Percentiles rank a stretch among this genome's conserved stretches.
These are phyloP conservation scores for Thermochaetoides thermophila DNA, from an alignment of 495 filamentous ascomycete species.

Conservation along the genomic window DNA sequence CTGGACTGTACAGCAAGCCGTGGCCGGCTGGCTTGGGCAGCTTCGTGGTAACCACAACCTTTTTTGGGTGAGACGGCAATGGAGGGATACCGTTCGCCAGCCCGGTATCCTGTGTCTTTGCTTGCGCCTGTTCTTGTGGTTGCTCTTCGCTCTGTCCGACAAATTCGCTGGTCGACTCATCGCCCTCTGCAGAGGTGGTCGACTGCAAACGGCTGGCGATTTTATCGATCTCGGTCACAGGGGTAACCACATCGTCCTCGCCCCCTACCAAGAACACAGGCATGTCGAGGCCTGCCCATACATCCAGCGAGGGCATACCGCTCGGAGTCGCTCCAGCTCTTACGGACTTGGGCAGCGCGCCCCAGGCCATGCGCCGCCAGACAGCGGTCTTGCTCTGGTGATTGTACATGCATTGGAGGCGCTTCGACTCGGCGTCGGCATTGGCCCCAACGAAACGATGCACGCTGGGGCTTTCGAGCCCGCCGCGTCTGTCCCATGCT, in stretches of 20 bases:
- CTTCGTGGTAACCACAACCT: conserved; percentile 52
- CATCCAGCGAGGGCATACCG: conserved; percentile 51
- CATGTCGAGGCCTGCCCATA: conserved; percentile 57
- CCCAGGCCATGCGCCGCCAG: conserved; percentile 73
- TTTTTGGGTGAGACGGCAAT: conserved; percentile 30
- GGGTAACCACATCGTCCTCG: conserved; percentile 59
- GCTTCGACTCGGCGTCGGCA: conserved; percentile 60
- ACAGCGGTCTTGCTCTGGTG: conserved; percentile 65
- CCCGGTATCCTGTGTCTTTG: conserved; percentile 35
- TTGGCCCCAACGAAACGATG: conserved; percentile 59
- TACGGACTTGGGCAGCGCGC: conserved; percentile 38
- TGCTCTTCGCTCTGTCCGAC: too few species aligned
- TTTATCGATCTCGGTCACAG: conserved; percentile 51
- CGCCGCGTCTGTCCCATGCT: conserved; percentile 68
- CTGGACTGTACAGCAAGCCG: conserved; percentile 66
- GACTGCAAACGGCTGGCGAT: conserved; percentile 26
- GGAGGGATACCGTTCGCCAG: conserved; percentile 19
- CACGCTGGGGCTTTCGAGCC: conserved; percentile 62
- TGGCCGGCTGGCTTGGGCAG: conserved; percentile 71
- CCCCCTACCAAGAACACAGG: conserved; percentile 72
- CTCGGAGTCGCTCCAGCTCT: conserved; percentile 44
- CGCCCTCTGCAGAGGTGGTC: conserved; percentile 2
- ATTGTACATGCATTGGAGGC: conserved; percentile 72
- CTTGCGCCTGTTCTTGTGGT: too few species aligned
- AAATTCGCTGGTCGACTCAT: conserved; percentile 10